Percentiles rank a stretch among this genome's conserved stretches.
Evolutionary conservation across 495 filamentous ascomycete genomes (phyloP).

Genomic region (Penicillium subrubescens): DNA sequence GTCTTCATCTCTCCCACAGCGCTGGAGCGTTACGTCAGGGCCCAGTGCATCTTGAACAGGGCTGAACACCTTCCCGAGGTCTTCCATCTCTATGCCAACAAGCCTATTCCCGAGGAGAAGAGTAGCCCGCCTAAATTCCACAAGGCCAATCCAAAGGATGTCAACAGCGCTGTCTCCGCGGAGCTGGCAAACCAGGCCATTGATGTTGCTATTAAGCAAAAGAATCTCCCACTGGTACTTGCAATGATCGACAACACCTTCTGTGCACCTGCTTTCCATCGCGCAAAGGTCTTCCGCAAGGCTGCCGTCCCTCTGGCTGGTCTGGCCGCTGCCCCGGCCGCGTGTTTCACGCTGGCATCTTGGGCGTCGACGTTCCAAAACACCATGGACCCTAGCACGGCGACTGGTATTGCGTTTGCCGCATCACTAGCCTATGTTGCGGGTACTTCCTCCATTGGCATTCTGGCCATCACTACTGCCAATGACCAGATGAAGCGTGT

Average conservation of each 20-base stretch:
- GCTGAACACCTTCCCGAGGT: slow-evolving; percentile 75
- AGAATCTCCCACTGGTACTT: slow-evolving; percentile 73
- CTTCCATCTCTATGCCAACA: slow-evolving; percentile 81
- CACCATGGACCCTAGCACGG: slow-evolving; percentile 67
- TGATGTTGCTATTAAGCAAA: slow-evolving; percentile 71
- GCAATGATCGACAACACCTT: slow-evolving; percentile 81
- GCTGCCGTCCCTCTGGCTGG: slow-evolving; percentile 53
- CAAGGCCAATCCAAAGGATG: slow-evolving; percentile 64
- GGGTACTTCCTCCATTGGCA: slow-evolving; percentile 74
- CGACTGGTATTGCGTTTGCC: slow-evolving; percentile 76
- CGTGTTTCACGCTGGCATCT: slow-evolving; percentile 67
- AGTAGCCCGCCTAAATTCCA: slow-evolving; percentile 60
- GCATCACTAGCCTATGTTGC: slow-evolving; percentile 81
- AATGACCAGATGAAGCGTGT: slow-evolving; percentile 96
- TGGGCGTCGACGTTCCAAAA: slow-evolving; percentile 59
- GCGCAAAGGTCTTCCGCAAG: slow-evolving; percentile 62
- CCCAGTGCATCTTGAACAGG: slow-evolving; percentile 69
- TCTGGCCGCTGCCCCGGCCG: slow-evolving; percentile 63
- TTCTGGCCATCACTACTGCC: slow-evolving; percentile 78
- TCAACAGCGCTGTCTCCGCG: slow-evolving; percentile 70
- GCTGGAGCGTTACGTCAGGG: slow-evolving; percentile 68
- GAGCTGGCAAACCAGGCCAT: slow-evolving; percentile 70
- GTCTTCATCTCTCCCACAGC: slow-evolving; percentile 79
- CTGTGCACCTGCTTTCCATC: slow-evolving; percentile 68
- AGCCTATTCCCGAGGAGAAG: slow-evolving; percentile 68